These are phyloP conservation scores for Glomus cerebriforme DNA, from an alignment of 192 early-diverging fungal species.

Conservation along the genomic window DNA sequence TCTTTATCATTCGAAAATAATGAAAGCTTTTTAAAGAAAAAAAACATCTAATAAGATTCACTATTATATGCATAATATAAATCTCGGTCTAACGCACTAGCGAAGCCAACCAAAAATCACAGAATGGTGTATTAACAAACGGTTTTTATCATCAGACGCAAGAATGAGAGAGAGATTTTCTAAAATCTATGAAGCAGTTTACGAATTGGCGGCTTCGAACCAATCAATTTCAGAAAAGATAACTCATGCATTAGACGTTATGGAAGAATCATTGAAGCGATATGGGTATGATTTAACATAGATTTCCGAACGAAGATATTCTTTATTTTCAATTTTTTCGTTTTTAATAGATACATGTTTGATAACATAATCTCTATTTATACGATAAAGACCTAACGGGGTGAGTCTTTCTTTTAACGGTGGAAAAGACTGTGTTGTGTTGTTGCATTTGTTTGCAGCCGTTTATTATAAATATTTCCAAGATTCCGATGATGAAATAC, in stretches of 20 bases:
- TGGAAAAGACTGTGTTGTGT: slow-evolving; percentile 95
- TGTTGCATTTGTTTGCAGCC: slow-evolving; percentile 78
- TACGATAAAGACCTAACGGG: slow-evolving; percentile 51
- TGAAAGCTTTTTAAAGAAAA: too few relatives aligned
- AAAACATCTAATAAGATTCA: too few relatives aligned
- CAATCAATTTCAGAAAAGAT: slow-evolving; percentile 39
- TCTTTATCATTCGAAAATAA: too few relatives aligned
- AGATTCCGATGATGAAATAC: slow-evolving; percentile 8
- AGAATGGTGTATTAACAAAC: too few relatives aligned
- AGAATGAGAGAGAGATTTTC: slow-evolving; percentile 17
- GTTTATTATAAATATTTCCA: slow-evolving; percentile 53
- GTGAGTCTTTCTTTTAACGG: slow-evolving; percentile 91
- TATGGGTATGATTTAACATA: slow-evolving; percentile 54
- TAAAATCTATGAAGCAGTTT: slow-evolving; percentile 41
- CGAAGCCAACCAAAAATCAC: neutral
- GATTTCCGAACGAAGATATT: neutral
- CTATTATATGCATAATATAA: too few relatives aligned
- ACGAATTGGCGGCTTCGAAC: slow-evolving; percentile 38
- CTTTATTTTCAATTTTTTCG: neutral
- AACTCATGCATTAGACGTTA: slow-evolving; percentile 52
- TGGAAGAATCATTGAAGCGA: slow-evolving; percentile 52
- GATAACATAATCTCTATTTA: neutral
- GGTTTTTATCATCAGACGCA: too few relatives aligned
- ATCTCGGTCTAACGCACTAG: too few relatives aligned
- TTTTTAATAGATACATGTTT: neutral